These are phyloP conservation scores for Agrostemma githago DNA, from an alignment of 148 eudicot species.

Conservation along the genomic window DNA sequence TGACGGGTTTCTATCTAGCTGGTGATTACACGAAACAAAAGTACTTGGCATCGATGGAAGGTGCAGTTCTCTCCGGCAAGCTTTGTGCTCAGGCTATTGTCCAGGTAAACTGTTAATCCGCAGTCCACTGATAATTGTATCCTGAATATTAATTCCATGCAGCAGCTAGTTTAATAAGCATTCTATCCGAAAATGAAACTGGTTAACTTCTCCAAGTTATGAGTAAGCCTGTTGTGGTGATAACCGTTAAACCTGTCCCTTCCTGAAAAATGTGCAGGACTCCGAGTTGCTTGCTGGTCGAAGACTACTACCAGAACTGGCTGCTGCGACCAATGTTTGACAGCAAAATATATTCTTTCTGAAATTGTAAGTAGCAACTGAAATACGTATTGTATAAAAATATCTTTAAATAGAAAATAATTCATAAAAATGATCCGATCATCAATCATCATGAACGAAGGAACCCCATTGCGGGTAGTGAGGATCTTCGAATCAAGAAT, in stretches of 20 bases:
- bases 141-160: neutral
- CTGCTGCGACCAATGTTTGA: conserved; percentile 48
- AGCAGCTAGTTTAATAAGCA: neutral
- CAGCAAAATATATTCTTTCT: conserved; percentile 3
- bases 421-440: neutral
- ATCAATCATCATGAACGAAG: neutral
- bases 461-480: too few species aligned
- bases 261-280: conserved; percentile 48
- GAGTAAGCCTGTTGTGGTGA: neutral
- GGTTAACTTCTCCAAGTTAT: neutral
- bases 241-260: neutral
- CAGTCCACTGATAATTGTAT: too few species aligned
- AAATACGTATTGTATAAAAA: neutral
- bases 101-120: conserved; percentile 42
- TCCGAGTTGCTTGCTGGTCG: conserved; percentile 43
- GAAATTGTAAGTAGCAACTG: conserved; percentile 8
- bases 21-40: conserved; percentile 99
- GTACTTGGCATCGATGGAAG: conserved; percentile 99
- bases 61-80: conserved; percentile 96
- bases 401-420: neutral
- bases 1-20: conserved; percentile 88
- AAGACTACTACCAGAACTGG: conserved; percentile 38
- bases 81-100: conserved; percentile 95
- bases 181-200: neutral
- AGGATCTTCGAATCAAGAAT: too few species aligned